phyloP scores from a whole-genome alignment of 257 asterid genomes.

The Cynanchum wilfordii region DNA sequence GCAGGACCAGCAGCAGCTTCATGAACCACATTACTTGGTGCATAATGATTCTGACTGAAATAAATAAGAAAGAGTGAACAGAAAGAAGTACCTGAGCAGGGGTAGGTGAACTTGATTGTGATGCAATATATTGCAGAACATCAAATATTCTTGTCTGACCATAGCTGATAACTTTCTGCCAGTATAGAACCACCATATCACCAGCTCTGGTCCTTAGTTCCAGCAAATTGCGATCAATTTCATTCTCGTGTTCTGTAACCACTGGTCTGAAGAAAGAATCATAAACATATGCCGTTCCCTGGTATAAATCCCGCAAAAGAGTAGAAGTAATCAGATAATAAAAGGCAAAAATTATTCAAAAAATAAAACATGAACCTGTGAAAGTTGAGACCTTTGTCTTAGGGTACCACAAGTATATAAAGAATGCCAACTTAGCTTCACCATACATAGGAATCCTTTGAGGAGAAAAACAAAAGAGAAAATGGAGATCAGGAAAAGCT shows the following conservation, averaged over 20 bases:
- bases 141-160: slow-evolving; percentile 80
- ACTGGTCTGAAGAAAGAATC: slow-evolving; percentile 87
- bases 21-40: neutral
- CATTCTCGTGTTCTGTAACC: slow-evolving; percentile 76
- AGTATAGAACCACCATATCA: slow-evolving; percentile 55
- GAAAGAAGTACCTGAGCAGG: slow-evolving; percentile 53
- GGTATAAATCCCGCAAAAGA: slow-evolving; percentile 28
- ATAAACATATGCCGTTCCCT: slow-evolving; percentile 93
- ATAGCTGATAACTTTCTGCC: slow-evolving; percentile 60
- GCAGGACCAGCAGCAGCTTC: neutral
- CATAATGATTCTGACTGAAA: neutral
- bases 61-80: neutral
- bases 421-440: slow-evolving; percentile 96
- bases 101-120: slow-evolving; percentile 58
- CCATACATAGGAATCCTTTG: slow-evolving; percentile 95
- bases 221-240: slow-evolving; percentile 75
- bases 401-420: slow-evolving; percentile 90
- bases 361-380: neutral
- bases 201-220: slow-evolving; percentile 82
- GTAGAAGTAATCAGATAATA: slow-evolving; percentile 7
- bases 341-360: slow-evolving; percentile 9
- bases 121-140: slow-evolving; percentile 74
- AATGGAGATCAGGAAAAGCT: neutral
- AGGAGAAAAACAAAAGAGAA: slow-evolving; percentile 2
- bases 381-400: slow-evolving; percentile 69